Base-by-base conservation (phyloP, 495 filamentous ascomycete species). In the Glonium stellatum region DNA sequence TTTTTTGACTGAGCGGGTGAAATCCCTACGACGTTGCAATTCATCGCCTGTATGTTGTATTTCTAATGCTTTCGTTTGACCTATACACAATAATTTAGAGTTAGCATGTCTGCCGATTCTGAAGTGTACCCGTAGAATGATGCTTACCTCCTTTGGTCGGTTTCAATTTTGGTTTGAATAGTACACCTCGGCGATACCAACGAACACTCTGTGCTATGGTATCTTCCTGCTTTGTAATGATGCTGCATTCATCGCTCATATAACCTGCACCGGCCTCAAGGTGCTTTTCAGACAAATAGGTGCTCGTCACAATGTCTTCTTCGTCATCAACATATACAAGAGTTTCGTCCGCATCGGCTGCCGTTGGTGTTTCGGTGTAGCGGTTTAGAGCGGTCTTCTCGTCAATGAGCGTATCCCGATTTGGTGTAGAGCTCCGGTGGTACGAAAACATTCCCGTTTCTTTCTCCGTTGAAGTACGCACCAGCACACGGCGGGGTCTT, bases 11-110 rank as follows among this genome's bases (percentile, higher is more conserved):
- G n/a, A 13, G 8, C 36, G 21, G 13, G 42, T 50, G 37, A 60
- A 60, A 27, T 60, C 50, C 1, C 39, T 25, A 21, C 51, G 51
- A 23, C 58, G 58, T 35, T 60, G 58, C 35, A 60, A 27, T 25
- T 60, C 58, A 15, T 60, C 58, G 2, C 36, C 51, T 13, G 39
- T 44, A 44, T 44, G 39, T 44, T 44, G 39, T 1, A 11, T 11
- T 44, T 44, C 13, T 15, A 44, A 11, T 13, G 18, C 13, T 13
- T 13, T 18, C 13, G 13, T 18, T 44, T 13, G 18, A 44, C 2
- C 39, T 44, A 18, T 31, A 2, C 3, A 18, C 4, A 11, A 15
- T 4, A 44, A 18, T 11, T 18, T 44, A 11, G 13, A 44, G 13
- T 44, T 44, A 44, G 39, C 39, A 31, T 31, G 6, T 31, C 27